phyloP scores from a whole-genome alignment of 192 early-diverging fungal species.

The Coemansia pectinata region DNA sequence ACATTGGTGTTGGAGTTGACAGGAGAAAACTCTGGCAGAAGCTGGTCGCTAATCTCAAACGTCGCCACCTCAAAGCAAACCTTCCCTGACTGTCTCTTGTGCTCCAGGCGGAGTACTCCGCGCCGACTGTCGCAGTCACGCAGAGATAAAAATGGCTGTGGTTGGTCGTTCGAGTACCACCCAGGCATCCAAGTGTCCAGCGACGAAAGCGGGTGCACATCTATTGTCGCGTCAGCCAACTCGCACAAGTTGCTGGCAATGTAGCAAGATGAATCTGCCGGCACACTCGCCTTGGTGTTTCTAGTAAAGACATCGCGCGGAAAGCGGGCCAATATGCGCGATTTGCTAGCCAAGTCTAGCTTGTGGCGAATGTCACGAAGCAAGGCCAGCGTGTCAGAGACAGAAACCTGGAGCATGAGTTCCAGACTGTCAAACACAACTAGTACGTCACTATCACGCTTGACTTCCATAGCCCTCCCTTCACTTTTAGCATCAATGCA shows the following conservation, averaged over 20 bases:
- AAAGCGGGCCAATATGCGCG: slow-evolving; percentile 35
- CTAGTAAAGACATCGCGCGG: slow-evolving; percentile 20
- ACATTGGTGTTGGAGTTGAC: background rate
- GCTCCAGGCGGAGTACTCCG: slow-evolving; percentile 39
- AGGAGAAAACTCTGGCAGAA: slow-evolving; percentile 17
- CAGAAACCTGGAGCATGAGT: slow-evolving; percentile 25
- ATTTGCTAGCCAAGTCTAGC: slow-evolving; percentile 3
- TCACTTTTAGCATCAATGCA: background rate
- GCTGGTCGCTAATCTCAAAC: slow-evolving; percentile 33
- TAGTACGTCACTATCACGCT: background rate
- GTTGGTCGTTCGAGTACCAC: slow-evolving; percentile 45
- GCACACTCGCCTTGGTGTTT: too few relatives aligned
- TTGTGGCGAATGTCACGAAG: slow-evolving; percentile 25
- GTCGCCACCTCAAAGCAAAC: slow-evolving; percentile 34
- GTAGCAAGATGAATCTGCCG: background rate
- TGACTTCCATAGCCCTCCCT: background rate
- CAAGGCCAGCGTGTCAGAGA: slow-evolving; percentile 20
- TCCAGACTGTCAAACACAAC: slow-evolving; percentile 39
- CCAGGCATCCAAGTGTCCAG: slow-evolving; percentile 51
- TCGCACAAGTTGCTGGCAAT: slow-evolving; percentile 12
- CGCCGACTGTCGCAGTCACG: slow-evolving; percentile 29
- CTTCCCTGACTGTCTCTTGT: slow-evolving; percentile 45
- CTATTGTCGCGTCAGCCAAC: slow-evolving; percentile 38
- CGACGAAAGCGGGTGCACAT: slow-evolving; percentile 28
- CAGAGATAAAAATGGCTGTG: slow-evolving; percentile 23